Base-by-base conservation (phyloP, 257 asterid species). In the Salvia rosmarinus region DNA sequence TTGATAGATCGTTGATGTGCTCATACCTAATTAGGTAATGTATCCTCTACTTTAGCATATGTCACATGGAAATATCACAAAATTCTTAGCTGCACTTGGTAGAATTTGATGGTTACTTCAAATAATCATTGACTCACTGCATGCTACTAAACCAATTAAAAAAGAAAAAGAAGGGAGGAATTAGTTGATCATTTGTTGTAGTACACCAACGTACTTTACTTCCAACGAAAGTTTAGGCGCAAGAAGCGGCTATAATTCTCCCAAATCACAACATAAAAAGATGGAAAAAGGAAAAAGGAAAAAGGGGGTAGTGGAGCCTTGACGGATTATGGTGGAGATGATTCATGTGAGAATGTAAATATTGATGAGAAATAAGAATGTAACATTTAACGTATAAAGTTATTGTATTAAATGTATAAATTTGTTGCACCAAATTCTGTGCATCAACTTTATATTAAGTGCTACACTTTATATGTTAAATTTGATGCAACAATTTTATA, bases 171-270 rank as follows among this genome's bases (percentile, higher is more conserved):
- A 50, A 50, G 10, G 59, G 21, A 14, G 17, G 49, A 11, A 62
- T 10, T 62, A 3, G 64, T 62, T 37, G 42, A 37, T 37, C 9
- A 37, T 37, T 37, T 37, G 42, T 6, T 60, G n/a, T 35, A 19
- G 57, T 69, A 61, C 23, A 57, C 37, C 17, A 76, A 43, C 61
- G 50, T 16, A 5, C 44, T 73, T 79, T 67, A 66, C 81, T 60
- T 82, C 35, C 13, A 78, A 72, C 85, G 77, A 52, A 84, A 79
- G 84, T 82, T 80, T 46, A 82, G 86, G 84, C 94, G 86, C 58
- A 75, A 85, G 64, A 40, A 47, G 84, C 86, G 90, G 86, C 75
- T 51, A 73, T 72, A 64, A 82, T 82, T 83, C 34, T 25, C 52
- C 69, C 55, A 40, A 63, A 63, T 63, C 54, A 40, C 20, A 19